Evolutionary conservation across 1,284 basidiomycete genomes (phyloP), one percentile per base, ranked within the genome.

Genomic region (Heimioporus retisporus): DNA sequence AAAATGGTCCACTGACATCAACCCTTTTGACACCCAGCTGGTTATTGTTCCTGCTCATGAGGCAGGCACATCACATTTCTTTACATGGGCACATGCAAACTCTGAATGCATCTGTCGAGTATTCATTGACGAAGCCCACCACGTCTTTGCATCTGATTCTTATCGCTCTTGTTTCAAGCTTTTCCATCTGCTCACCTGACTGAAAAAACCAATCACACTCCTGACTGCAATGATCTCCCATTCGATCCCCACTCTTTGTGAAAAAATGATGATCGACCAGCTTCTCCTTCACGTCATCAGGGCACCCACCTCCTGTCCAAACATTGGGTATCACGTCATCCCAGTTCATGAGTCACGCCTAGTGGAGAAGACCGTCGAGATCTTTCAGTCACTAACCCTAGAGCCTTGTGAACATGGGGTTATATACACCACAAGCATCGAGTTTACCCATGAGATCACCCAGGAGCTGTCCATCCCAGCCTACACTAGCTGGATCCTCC

Each of bases 111-210:
- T 44, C 11, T 13, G 43, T 14, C 43, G 43, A 44, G 43, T 44
- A 13, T 44, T 44, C 43, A 8, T 44, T 6, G 72, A 77, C 8
- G 69, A 77, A 53, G 68, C 67, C 2, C 75, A 76, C n/a, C 64
- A 76, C 15, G n/a, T 76, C 14, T 19, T 69, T 3, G 63, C 53
- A 0, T 75, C 67, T 0, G 57, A 60, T 0, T 60, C 55, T 0
- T 77, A 72, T 44, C 42, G 65, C 0, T 21, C 25, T 1, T 77
- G 75, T 57, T 75, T 75, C 65, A 65, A 65, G 8, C 44, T 71
- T 0, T 71, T 77, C 18, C 60, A 68, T 6, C 19, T n/a, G 0
- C 57, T 76, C 0, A 73, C 68, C 2, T 10, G 14, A 1, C 4
- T 68, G 1, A 65, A 65, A 2, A 65, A 71, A n/a, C 70, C 71